Evolutionary conservation across 495 filamentous ascomycete genomes (phyloP).

Genomic region (Aspergillus panamensis): DNA sequence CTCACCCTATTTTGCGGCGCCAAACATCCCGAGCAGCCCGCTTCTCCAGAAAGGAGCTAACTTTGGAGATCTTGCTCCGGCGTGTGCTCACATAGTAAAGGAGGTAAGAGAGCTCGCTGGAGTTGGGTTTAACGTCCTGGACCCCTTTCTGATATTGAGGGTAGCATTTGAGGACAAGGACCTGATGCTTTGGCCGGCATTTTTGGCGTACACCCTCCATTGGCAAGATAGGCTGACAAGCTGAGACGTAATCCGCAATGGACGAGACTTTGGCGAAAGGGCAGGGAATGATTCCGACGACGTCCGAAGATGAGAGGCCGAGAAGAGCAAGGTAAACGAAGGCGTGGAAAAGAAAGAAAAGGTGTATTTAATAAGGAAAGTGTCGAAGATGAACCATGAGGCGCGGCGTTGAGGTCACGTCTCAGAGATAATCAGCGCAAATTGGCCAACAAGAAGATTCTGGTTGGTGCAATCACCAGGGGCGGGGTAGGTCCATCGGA

Average conservation of each 20-base stretch:
- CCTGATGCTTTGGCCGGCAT: conserved; percentile 86
- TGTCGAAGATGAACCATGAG: conserved; percentile 6
- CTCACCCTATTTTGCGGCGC: conserved; percentile 74
- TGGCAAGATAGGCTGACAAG: conserved; percentile 10
- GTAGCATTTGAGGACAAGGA: conserved; percentile 90
- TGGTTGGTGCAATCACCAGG: conserved; percentile 14
- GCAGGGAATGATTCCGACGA: neutral
- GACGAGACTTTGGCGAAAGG: neutral
- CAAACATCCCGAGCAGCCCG: conserved; percentile 84
- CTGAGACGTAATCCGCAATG: neutral
- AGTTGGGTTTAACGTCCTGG: conserved; percentile 86
- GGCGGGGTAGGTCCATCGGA: conserved; percentile 21
- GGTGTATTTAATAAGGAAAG: neutral
- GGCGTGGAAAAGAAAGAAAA: neutral
- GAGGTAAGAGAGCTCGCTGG: conserved; percentile 90
- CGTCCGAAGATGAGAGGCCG: neutral
- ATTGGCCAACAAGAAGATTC: conserved; percentile 9
- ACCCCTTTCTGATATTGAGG: conserved; percentile 84
- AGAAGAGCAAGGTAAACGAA: neutral
- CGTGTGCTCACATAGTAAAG: conserved; percentile 93
- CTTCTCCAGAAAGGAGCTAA: conserved; percentile 86
- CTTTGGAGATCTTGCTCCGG: conserved; percentile 89
- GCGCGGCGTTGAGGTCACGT: conserved; percentile 12
- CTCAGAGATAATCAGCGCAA: conserved; percentile 5
- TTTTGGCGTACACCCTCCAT: conserved; percentile 62